Evolutionary conservation across 257 asterid species (phyloP), one percentile per base, ranked within the genome.

Genomic region (Linaria vulgaris): DNA sequence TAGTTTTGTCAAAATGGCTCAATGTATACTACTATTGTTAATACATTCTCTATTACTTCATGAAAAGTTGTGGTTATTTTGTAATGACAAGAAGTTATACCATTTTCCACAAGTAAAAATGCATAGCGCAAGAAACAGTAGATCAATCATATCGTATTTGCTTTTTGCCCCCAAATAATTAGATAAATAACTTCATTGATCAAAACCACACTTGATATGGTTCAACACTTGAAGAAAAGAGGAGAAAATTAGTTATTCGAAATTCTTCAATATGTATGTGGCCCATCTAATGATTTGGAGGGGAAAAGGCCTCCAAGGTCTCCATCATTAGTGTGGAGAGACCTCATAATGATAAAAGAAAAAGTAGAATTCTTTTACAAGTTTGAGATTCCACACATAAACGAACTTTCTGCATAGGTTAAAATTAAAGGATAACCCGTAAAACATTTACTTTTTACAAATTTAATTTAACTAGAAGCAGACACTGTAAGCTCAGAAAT

Each of bases 241-340:
- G 1, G 34, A 58, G 20, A 58, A 13, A 56, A 31, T 57, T 31
- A 57, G 49, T 13, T 44, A 44, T 44, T 44, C 19, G 13, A 38
- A 37, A 12, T 22, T 43, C 5, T 22, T 61, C 43, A 45, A 44
- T 61, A 16, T 44, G 45, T 47, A 13, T 0, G 22, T 23, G n/a
- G 44, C 55, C 43, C 43, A 44, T 24, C n/a, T 30, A 22, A 61
- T 61, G 55, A 44, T 61, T 21, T 63, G 53, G 65, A 37, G 55
- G 27, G 37, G 1, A 43, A 4, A 1, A 10, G 44, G 14, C 20
- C 3, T 20, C 60, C 66, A 63, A 30, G 61, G 63, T 41, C 53
- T 25, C 20, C 71, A 66, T 66, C n/a, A 66, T 66, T 44, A 66
- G 12, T 47, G 43, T 19, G 34, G n/a, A 41, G 63, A 61, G 31